Evolutionary conservation across 352 stramenopile species (phyloP), one percentile per base, ranked within the genome.

Genomic region (Globisporangium nunn): DNA sequence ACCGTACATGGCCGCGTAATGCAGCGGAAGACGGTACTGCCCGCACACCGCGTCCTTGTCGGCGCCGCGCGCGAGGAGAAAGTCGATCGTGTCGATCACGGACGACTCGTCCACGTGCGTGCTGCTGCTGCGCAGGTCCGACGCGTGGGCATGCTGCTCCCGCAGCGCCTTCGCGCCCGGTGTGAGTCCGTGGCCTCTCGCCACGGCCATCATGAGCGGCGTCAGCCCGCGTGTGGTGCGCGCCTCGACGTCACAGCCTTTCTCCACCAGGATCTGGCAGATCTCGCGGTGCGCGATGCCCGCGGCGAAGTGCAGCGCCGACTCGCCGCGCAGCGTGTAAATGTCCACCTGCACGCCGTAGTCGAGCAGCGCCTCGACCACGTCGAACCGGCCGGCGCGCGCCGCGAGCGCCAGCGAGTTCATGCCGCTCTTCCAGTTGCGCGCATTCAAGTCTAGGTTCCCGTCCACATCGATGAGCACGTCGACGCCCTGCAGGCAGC

Each of bases 361-460:
- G 58, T 95, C 80, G 17, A 95, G 57, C 33, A 95, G 68, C 30
- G 82, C 85, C 64, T 92, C 81, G n/a, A 91, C 81, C 2, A 87
- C 78, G 40, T 87, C 75, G 5, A 55, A 59, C 5, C 80, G 74
- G 0, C 80, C 85, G 44, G 86, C 81, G 18, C 81, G 76, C 6
- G 85, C 74, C 18, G 85, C 85, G 31, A 91, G 71, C 4, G 85
- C 73, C 6, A 95, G 64, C 35, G 85, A 83, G 39, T 78, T 79
- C 72, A 89, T 85, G 7, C 85, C 85, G 41, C 74, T 70, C 56
- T 92, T 79, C 85, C 85, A 95, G 51, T 91, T 92, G 31, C 84
- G 77, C 6, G 72, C 65, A 56, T 91, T 87, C 40, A 95, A 46
- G 23, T 93, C 77, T 30, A 93, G 57, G 52, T 87, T 76, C 10